These are phyloP conservation scores for Infundibulicybe gibba DNA, from an alignment of 768 basidiomycete genomes.

Conservation along the genomic window DNA sequence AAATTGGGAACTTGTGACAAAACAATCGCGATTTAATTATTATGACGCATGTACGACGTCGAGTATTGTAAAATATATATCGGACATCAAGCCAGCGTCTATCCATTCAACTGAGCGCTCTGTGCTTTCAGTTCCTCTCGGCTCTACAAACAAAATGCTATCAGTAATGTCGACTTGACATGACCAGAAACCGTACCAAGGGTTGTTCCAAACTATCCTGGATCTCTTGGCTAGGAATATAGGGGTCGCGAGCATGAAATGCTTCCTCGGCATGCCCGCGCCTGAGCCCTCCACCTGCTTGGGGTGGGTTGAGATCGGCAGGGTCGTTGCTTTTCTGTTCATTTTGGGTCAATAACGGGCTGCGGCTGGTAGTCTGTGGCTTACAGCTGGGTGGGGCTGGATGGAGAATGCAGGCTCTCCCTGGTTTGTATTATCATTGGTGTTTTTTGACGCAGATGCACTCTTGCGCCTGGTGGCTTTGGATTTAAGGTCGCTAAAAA, in stretches of 20 bases:
- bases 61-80: too few species aligned
- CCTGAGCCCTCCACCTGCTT: slow-evolving; percentile 31
- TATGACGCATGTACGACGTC: too few species aligned
- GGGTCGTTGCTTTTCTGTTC: slow-evolving; percentile 59
- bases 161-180: background rate
- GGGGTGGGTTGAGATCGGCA: slow-evolving; percentile 38
- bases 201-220: slow-evolving; percentile 44
- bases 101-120: slow-evolving; percentile 39
- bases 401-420: slow-evolving; percentile 44
- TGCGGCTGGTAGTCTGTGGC: slow-evolving; percentile 9
- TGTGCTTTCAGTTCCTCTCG: slow-evolving; percentile 46
- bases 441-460: slow-evolving; percentile 3
- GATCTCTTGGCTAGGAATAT: slow-evolving; percentile 42
- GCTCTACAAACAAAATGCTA: slow-evolving; percentile 26
- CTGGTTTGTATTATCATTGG: slow-evolving; percentile 8
- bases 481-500: slow-evolving; percentile 20
- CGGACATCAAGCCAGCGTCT: background rate
- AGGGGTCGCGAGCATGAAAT: slow-evolving; percentile 48
- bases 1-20: too few species aligned
- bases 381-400: slow-evolving; percentile 61
- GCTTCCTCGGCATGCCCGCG: slow-evolving; percentile 36
- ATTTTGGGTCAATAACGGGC: background rate
- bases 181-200: slow-evolving; percentile 30
- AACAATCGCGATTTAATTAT: too few species aligned
- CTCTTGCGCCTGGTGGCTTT: slow-evolving; percentile 11